These are phyloP conservation scores for Pleurotus sapidus DNA, from an alignment of 768 basidiomycete genomes.

Conservation along the genomic window DNA sequence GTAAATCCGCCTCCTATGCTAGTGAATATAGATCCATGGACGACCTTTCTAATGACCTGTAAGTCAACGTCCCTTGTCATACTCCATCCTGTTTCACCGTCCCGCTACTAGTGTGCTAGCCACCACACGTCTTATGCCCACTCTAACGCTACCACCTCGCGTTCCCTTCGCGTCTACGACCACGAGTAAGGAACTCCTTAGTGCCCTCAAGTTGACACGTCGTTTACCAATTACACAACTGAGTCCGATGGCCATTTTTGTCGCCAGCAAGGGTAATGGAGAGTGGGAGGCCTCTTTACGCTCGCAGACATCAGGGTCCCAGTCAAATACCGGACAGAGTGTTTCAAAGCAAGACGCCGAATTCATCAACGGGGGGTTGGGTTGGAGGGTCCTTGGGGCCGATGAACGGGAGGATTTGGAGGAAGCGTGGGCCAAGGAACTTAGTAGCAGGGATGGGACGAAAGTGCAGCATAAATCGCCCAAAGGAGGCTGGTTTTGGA, in stretches of 20 bases:
- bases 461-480: background rate
- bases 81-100: background rate
- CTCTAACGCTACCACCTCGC: constrained; percentile 44
- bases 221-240: constrained; percentile 47
- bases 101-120: background rate
- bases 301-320: constrained; percentile 28
- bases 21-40: constrained; percentile 21
- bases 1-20: constrained; percentile 3
- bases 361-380: constrained; percentile 38
- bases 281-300: constrained; percentile 75
- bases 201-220: constrained; percentile 63
- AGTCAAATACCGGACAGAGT: background rate
- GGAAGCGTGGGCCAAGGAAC: constrained; percentile 6
- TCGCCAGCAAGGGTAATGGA: constrained; percentile 68
- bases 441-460: background rate
- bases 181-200: constrained; percentile 54
- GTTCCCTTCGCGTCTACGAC: constrained; percentile 53
- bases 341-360: background rate
- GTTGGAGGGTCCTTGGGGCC: constrained; percentile 67
- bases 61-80: constrained; percentile 27
- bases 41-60: constrained; percentile 51
- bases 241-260: constrained; percentile 70
- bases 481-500: constrained; percentile 62
- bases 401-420: constrained; percentile 32
- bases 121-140: constrained; percentile 37